Base-by-base conservation (phyloP, 129 eudicot species). In the Centrapalus pauciflorus region DNA sequence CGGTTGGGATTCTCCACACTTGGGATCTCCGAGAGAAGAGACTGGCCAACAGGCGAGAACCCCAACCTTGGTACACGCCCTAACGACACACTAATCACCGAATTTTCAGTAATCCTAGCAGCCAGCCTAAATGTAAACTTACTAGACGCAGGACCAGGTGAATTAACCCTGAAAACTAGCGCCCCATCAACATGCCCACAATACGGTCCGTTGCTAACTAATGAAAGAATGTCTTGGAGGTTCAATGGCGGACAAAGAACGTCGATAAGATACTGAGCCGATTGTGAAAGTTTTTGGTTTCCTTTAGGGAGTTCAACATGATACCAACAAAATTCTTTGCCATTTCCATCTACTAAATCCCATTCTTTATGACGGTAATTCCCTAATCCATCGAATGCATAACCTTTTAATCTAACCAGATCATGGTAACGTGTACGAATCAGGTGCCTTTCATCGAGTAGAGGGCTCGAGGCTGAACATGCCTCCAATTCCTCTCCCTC, bases 111-210 rank as follows among this genome's bases (percentile, higher is more conserved):
- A 45, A 89, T 59, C 61, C 96, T 80, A 1, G 96, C 96, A 16
- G 96, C 90, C 13, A 89, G 81, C 63, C 87, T 82, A 21, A 83
- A 89, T 2, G 88, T 89, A 64, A 83, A 89, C 14, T 84, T 81
- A 75, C 87, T 76, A 14, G 96, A 78, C 23, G 89, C 66, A 1
- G 87, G 90, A 21, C 94, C 96, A 23, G 96, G 90, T 6, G 96
- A 89, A 59, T 89, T 89, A 8, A 83, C 96, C 62, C 96, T 78
- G 48, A 89, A 89, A 12, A 85, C 94, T 70, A 89, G 90, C 20
- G 96, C 87, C 9, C 96, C 96, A 72, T 85, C 87, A 29, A 89
- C 93, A 57, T 85, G 79, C 59, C 83, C 96, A 67, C 96, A 89
- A 75, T 77, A 89, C 16, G 96, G 92, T 26, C 96, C 96, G 37